Percentiles rank a stretch among this genome's conserved stretches.
phyloP scores from a whole-genome alignment of 1,139 yeast genomes.

The Lizanozyma gosingica region DNA sequence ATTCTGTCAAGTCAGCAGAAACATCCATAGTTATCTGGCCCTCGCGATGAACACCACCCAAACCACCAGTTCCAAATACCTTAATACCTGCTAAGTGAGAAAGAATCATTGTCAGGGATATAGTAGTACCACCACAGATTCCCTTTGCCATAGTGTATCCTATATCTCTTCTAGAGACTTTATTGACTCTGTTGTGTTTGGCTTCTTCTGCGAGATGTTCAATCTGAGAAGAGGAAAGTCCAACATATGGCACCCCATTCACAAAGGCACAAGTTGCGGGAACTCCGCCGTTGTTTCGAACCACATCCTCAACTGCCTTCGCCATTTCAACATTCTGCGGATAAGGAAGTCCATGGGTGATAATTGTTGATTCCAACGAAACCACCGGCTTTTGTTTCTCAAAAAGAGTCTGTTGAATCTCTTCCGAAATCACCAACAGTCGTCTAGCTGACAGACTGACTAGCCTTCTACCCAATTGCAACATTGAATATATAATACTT shows the following conservation, averaged over 20 bases:
- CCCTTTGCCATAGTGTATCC: conserved; percentile 60
- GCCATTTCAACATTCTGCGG: conserved; percentile 78
- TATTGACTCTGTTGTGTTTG: conserved; percentile 27
- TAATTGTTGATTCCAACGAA: conserved; percentile 77
- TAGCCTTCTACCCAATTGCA: background rate
- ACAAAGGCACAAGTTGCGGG: conserved; percentile 87
- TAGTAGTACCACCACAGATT: conserved; percentile 79
- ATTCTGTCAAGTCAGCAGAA: conserved; percentile 81
- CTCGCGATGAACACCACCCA: conserved; percentile 86
- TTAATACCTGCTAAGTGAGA: conserved; percentile 68
- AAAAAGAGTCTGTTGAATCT: conserved; percentile 50
- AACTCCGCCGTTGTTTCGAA: conserved; percentile 56
- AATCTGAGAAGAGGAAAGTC: conserved; percentile 42
- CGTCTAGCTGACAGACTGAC: conserved; percentile 1
- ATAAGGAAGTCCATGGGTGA: conserved; percentile 83
- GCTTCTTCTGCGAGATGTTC: conserved; percentile 38
- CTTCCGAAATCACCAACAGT: conserved; percentile 38
- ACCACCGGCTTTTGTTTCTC: conserved; percentile 52
- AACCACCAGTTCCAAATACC: conserved; percentile 89
- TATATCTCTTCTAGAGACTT: conserved; percentile 76
- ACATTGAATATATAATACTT: conserved; percentile 1
- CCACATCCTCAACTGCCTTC: conserved; percentile 47
- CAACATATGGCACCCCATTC: conserved; percentile 64
- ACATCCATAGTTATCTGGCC: conserved; percentile 72
- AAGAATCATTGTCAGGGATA: conserved; percentile 81